A percentile compares a stretch with the other conserved stretches of the same genome.
Evolutionary conservation across 495 filamentous ascomycete genomes (phyloP).

Genomic region (Zalerion maritima): DNA sequence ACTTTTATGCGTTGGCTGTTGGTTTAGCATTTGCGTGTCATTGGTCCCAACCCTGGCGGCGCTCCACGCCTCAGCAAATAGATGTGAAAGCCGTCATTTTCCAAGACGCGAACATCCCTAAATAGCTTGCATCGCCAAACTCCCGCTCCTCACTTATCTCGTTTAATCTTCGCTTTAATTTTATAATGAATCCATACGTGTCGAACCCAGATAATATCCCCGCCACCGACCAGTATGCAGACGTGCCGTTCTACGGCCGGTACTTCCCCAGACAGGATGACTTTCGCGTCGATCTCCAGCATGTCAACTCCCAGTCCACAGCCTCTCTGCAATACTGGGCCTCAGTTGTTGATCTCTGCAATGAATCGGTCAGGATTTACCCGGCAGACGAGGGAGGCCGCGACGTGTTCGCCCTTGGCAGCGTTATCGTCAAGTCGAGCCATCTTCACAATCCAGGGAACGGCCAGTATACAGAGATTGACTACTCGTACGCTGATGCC

Average conservation of each 20-base stretch:
- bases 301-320: conserved; percentile 17
- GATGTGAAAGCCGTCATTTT: conserved; percentile 2
- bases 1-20: too few relatives aligned
- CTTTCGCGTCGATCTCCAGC: conserved; percentile 17
- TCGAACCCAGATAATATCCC: conserved; percentile 22
- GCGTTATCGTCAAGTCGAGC: conserved; percentile 30
- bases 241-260: conserved; percentile 23
- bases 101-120: too few relatives aligned
- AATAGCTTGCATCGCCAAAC: too few relatives aligned
- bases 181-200: conserved; percentile 18
- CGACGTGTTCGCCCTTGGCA: conserved; percentile 32
- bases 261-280: conserved; percentile 20
- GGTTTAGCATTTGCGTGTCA: too few relatives aligned
- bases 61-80: not conserved
- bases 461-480: conserved; percentile 8
- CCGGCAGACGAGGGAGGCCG: conserved; percentile 21
- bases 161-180: not conserved
- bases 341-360: conserved; percentile 20
- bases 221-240: conserved; percentile 17
- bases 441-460: conserved; percentile 16
- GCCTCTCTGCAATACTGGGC: conserved; percentile 25
- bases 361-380: conserved; percentile 19
- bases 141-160: too few relatives aligned
- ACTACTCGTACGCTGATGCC: conserved; percentile 26
- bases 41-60: too few relatives aligned